phyloP scores from a whole-genome alignment of 495 filamentous ascomycete genomes.

The Monascus purpureus region DNA sequence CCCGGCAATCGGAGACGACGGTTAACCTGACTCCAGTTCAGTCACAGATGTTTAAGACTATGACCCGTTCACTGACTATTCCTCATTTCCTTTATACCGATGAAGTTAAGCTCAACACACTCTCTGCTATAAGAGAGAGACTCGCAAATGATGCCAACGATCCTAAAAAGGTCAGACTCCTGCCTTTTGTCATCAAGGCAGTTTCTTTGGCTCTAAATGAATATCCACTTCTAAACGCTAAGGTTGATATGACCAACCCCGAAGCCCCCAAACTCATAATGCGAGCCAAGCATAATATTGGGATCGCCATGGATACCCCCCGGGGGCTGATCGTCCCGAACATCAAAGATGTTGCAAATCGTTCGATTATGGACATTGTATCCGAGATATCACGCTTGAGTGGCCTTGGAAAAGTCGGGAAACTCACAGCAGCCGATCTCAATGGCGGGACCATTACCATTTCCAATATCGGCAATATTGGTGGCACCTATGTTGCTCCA shows the following conservation, averaged over 20 bases:
- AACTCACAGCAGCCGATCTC: slow-evolving; percentile 63
- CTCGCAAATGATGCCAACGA: slow-evolving; percentile 33
- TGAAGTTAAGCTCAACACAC: slow-evolving; percentile 61
- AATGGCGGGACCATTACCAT: slow-evolving; percentile 85
- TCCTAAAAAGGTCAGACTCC: slow-evolving; percentile 59
- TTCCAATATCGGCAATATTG: slow-evolving; percentile 94
- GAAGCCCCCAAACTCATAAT: slow-evolving; percentile 56
- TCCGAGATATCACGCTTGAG: slow-evolving; percentile 63
- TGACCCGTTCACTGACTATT: slow-evolving; percentile 81
- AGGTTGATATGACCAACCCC: slow-evolving; percentile 47
- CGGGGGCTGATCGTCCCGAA: slow-evolving; percentile 87
- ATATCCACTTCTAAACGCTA: slow-evolving; percentile 78
- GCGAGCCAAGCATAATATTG: slow-evolving; percentile 83
- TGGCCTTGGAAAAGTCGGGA: slow-evolving; percentile 52
- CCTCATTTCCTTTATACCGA: slow-evolving; percentile 92
- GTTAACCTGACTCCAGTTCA: slow-evolving; percentile 64
- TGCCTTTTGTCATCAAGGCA: slow-evolving; percentile 94
- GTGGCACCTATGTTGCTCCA: slow-evolving; percentile 80
- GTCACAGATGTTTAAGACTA: slow-evolving; percentile 92
- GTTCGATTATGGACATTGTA: slow-evolving; percentile 63
- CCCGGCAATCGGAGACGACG: slow-evolving; percentile 48
- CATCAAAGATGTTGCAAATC: slow-evolving; percentile 65
- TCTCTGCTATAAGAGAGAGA: slow-evolving; percentile 53
- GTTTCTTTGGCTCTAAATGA: slow-evolving; percentile 69
- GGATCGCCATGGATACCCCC: slow-evolving; percentile 91